Evolutionary conservation across 192 early-diverging fungal genomes (phyloP), one percentile per base, ranked within the genome.

Genomic region (Backusella macrospora): DNA sequence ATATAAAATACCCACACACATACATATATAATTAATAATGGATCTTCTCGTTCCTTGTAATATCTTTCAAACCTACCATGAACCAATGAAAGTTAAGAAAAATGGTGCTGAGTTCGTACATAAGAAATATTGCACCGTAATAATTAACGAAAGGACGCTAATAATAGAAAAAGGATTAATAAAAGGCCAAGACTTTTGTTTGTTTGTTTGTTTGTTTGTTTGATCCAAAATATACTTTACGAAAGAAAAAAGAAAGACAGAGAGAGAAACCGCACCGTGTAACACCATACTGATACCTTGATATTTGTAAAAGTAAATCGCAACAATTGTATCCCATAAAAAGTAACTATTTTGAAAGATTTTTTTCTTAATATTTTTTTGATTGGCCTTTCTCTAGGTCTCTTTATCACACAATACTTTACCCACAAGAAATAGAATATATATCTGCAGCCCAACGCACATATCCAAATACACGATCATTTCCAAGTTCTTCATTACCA

Each of bases 81-180:
- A 90, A 86, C 95, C 95, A 98, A 86, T 97, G 92, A 74, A 92
- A 86, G 78, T 97, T 96, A 46, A 98, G 85, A 73, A 96, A 96
- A 14, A 93, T 92, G 9, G 95, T 96, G 71, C 87, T 90, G n/a
- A 95, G 79, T 81, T 98, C 96, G 80, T 90, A 96, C 89, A 98
- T 89, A 55, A 98, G 87, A 73, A 96, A 96, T 14, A 89, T 87
- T 12, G 91, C 86, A 21, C 94, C 96, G 75, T 93, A 97, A 83
- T 94, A 95, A 76, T 91, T 88, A 55, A 96, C 79, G 71, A 93
- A 93, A 18, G 96, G 96, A 63, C 86, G 84, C 90, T 93, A 84
- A 38, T 16, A 37, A 29, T 37, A 8, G 23, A 8, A 43, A 55
- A 12, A 2, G 0, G 52, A 26, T 59, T 59, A 59, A 23, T 59